Percentiles rank a stretch among this genome's conserved stretches.
These are phyloP conservation scores for Alternaria sp. DNA, from an alignment of 2,329 filamentous ascomycete genomes.

Conservation along the genomic window DNA sequence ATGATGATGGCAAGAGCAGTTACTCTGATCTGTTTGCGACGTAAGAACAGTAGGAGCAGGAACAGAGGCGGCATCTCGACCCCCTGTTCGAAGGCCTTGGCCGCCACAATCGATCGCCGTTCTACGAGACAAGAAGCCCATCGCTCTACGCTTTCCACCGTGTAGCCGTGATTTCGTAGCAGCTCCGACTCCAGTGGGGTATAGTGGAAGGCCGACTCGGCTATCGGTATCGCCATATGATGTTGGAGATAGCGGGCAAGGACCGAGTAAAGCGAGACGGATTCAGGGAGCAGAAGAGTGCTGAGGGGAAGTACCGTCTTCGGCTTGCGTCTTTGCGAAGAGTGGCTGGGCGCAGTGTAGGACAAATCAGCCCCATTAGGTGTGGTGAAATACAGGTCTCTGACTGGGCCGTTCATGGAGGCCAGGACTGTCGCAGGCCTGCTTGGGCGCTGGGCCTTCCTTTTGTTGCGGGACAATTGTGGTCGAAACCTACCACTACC, in stretches of 20 bases:
- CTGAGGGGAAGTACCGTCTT: not conserved
- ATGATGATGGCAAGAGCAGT: conserved; percentile 36
- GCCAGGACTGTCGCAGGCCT: conserved; percentile 33
- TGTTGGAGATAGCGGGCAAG: conserved; percentile 38
- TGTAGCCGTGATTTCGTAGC: conserved; percentile 32
- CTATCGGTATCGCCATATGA: conserved; percentile 14
- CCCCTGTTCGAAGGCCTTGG: conserved; percentile 28
- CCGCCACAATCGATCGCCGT: conserved; percentile 28
- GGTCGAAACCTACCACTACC: conserved; percentile 17
- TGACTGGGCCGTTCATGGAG: conserved; percentile 27
- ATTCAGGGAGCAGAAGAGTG: conserved; percentile 11
- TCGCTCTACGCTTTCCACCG: conserved; percentile 23
- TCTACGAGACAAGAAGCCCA: conserved; percentile 40
- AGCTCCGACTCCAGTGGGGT: conserved; percentile 30
- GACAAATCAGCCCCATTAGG: conserved; percentile 26
- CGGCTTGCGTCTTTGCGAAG: not conserved
- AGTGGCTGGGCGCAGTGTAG: conserved; percentile 12
- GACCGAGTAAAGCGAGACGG: conserved; percentile 38
- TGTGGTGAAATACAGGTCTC: conserved; percentile 30
- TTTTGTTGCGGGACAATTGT: conserved; percentile 22
- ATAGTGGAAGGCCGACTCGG: conserved; percentile 24
- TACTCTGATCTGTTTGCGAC: conserved; percentile 37
- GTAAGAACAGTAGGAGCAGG: conserved; percentile 44
- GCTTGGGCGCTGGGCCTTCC: conserved; percentile 34
- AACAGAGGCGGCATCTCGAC: conserved; percentile 39